Base-by-base conservation (phyloP, 2,329 filamentous ascomycete genomes). In the Curvularia verruculosa region DNA sequence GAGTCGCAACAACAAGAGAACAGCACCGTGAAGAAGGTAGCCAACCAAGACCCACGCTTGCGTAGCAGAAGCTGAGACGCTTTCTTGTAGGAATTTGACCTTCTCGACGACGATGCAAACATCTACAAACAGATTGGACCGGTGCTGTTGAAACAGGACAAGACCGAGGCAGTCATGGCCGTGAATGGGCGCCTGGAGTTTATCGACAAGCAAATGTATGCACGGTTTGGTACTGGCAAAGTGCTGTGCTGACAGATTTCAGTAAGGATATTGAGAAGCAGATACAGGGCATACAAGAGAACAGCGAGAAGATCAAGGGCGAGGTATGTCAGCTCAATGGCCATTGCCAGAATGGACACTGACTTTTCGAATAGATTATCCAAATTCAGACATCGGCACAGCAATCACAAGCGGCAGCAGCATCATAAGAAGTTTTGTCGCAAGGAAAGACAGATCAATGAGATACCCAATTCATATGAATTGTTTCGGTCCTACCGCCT, bases 51-150 rank as follows among this genome's bases (percentile, higher is more conserved):
- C 9, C 10, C 13, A 18, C 19, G 6, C 4, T 5, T n/a, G n/a
- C 19, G 8, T 18, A 12, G 15, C 12, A 24, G 19, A 52, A 26
- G n/a, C 50, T 61, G 47, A 67, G 28, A 45, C 18, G 5, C 9
- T 3, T 15, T 1, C 1, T 21, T 5, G 5, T 63, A 95, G 88
- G 94, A 98, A 77, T 98, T 98, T 76, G 83, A 86, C 39, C 83
- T 84, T 52, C 83, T 98, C 57, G 85, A 88, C 68, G 89, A 93
- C 36, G 89, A 89, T 67, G 90, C 96, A 71, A 91, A 87, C 63
- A 96, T 99, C 77, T 99, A 96, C 85, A 99, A 98, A 79, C 86
- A 97, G 40, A 87, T 96, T 45, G 95, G 95, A 0, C 95, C 95
- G 0, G 91, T 98, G 6, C 81, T 99, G 36, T 78, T 99, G 71